Conservation (phyloP, 1,284 basidiomycete genomes). For the Rhodotorula sp. region DNA sequence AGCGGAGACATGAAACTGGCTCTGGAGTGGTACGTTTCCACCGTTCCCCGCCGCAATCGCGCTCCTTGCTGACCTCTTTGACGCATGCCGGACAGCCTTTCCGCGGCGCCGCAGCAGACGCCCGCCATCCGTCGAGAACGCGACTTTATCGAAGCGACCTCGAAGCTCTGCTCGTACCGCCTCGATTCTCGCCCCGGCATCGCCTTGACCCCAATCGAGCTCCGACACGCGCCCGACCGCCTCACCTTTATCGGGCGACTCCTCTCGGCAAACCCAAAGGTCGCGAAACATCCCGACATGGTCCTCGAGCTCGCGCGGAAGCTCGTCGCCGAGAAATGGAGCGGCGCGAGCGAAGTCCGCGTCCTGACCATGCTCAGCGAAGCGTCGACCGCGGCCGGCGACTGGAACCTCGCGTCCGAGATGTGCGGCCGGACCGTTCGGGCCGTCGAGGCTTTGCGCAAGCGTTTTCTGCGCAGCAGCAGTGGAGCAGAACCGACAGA, state of each 20-base stretch:
- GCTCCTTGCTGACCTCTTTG: no score
- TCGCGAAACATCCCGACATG: slow-evolving; percentile 84
- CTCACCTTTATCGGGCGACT: slow-evolving; percentile 74
- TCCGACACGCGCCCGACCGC: slow-evolving; percentile 80
- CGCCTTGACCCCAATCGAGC: slow-evolving; percentile 81
- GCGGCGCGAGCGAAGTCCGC: slow-evolving; percentile 71
- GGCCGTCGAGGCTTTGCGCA: slow-evolving; percentile 58
- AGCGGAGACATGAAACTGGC: slow-evolving; percentile 91
- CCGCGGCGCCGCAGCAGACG: slow-evolving; percentile 64
- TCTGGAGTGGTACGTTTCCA: slow-evolving; percentile 74
- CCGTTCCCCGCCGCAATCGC: neutral
- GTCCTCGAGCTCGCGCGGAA: slow-evolving; percentile 83
- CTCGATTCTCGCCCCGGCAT: slow-evolving; percentile 67
- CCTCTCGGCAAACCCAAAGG: slow-evolving; percentile 73
- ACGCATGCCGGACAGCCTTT: slow-evolving; percentile 57
- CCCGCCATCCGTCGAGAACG: slow-evolving; percentile 67
- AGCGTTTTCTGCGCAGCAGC: neutral
- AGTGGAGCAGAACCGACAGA: slow-evolving; percentile 40
- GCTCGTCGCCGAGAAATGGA: slow-evolving; percentile 68
- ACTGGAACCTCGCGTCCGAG: slow-evolving; percentile 70
- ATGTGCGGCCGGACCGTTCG: slow-evolving; percentile 70
- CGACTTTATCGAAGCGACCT: slow-evolving; percentile 92
- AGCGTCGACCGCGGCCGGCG: slow-evolving; percentile 73
- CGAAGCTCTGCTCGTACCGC: slow-evolving; percentile 77
- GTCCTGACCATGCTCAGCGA: slow-evolving; percentile 83